Evolutionary conservation across 164 flowering plant species (phyloP), one percentile per base, ranked within the genome.

Genomic region (Berberis thunbergii): DNA sequence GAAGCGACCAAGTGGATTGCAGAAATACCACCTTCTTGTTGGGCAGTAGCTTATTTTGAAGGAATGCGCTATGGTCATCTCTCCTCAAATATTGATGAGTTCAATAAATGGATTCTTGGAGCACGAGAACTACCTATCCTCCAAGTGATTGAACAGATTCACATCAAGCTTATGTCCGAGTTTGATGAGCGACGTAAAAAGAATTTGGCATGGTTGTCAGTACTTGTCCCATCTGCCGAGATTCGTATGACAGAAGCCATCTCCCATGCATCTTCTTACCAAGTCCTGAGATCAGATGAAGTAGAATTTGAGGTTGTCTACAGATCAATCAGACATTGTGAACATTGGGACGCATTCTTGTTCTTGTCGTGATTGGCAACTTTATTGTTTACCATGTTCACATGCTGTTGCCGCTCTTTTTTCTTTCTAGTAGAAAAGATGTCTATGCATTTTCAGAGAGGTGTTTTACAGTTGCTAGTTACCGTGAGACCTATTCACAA

Each of bases 341-440:
- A 83, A 91, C 59, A 84, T 88, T 8, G 81, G 87, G 41, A 78
- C 67, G 6, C 83, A 59, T 55, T 60, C 69, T 45, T 91, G 97
- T 67, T 84, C 89, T 10, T 91, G 97, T 65, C 85, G 93, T 4
- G 86, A 80, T 45, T 91, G 97, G 97, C 95, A 88, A 68, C 76
- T 91, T 7, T 72, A 78, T 72, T 89, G 93, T 4, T 61, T 86
- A 54, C 97, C 97, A 40, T 91, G 97, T 63, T 80, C 93, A 0
- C 97, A 88, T 74, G 91, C 88, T 56, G 88, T 79, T 54, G 97
- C 97, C 38, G 91, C 97, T 43, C 74, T 91, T n/a, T n/a, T n/a
- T n/a, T 7, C 58, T 84, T 38, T 86, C 87, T 1, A 84, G 86
- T 55, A 69, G 73, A 56, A 84, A 91, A 68, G 82, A 85, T 73